Evolutionary conservation across 192 early-diverging fungal genomes (phyloP), one percentile per base, ranked within the genome.

Genomic region (Coemansia sp.): DNA sequence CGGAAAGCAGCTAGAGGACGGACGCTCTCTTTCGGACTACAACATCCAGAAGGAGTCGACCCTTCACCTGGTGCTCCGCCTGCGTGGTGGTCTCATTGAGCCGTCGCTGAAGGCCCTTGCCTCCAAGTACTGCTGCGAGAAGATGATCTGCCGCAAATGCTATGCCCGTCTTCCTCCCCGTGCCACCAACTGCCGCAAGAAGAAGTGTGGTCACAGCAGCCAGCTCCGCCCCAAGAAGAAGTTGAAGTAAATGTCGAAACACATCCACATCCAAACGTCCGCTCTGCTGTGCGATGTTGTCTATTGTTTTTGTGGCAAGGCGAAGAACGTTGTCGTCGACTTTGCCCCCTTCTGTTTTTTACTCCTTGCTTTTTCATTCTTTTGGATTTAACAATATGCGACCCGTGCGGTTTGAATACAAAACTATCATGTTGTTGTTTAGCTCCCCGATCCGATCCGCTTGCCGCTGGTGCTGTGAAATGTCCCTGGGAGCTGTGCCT

Each of bases 31-130:
- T 25, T 92, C 94, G 66, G 98, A 98, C 90, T 98, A 99, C 90
- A 99, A 98, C 94, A 99, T 99, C 86, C 95, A 98, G 90, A 99
- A 99, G 94, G 92, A 97, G 85, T 98, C 96, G 48, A 98, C 96
- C 76, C 89, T 97, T 51, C 95, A 97, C 89, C 85, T 98, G 65
- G 95, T 95, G 40, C 91, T 97, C 72, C 92, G 95, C 86, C 91
- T 97, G 67, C 94, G 95, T 87, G 95, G 95, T 91, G 88, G 89
- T 86, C 89, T 97, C 81, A 99, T 98, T 83, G 96, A 99, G 88
- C 97, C 97, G 53, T 98, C 97, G 59, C 88, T 99, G 71, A 96
- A 94, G 90, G 95, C 91, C 63, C 88, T 99, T 69, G 97, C 97
- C 74, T 95, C 93, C 85, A 98, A 96, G 89, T 99, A 93, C 92